Evolutionary conservation across 2,329 filamentous ascomycete species (phyloP).

Genomic region (Colletotrichum horii): DNA sequence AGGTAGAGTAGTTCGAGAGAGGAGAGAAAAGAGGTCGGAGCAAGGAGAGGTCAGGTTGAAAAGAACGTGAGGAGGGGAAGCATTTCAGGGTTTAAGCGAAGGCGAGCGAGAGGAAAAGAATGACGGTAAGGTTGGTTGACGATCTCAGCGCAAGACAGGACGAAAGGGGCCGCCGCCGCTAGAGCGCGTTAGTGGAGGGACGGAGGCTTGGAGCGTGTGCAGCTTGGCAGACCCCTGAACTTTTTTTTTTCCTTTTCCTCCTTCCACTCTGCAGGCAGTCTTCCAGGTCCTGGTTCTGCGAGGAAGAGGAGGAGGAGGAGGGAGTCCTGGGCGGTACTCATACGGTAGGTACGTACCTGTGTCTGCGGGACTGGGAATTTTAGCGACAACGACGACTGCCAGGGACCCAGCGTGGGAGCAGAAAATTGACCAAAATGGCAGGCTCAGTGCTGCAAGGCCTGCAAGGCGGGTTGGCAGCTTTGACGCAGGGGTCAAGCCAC

Average conservation of each 20-base stretch:
- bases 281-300: background rate
- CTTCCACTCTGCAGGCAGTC: background rate
- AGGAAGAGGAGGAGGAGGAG: background rate
- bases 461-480: constrained; percentile 1
- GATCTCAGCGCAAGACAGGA: constrained; percentile 11
- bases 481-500: constrained; percentile 22
- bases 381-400: background rate
- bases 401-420: background rate
- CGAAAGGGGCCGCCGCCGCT: constrained; percentile 15
- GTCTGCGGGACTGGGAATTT: background rate
- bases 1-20: constrained; percentile 8
- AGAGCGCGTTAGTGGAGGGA: constrained; percentile 13
- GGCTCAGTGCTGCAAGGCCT: background rate
- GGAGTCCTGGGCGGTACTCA: background rate
- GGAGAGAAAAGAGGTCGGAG: constrained; percentile 2
- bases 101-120: background rate
- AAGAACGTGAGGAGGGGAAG: constrained; percentile 19
- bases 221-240: constrained; percentile 11
- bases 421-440: constrained; percentile 8
- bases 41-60: constrained; percentile 19
- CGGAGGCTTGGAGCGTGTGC: constrained; percentile 7
- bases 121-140: constrained; percentile 10
- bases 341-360: background rate
- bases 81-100: constrained; percentile 20
- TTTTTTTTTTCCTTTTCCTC: background rate